A percentile compares a stretch with the other conserved stretches of the same genome.
phyloP scores from a whole-genome alignment of 2,329 filamentous ascomycete genomes.

The Colletotrichum higginsianum region DNA sequence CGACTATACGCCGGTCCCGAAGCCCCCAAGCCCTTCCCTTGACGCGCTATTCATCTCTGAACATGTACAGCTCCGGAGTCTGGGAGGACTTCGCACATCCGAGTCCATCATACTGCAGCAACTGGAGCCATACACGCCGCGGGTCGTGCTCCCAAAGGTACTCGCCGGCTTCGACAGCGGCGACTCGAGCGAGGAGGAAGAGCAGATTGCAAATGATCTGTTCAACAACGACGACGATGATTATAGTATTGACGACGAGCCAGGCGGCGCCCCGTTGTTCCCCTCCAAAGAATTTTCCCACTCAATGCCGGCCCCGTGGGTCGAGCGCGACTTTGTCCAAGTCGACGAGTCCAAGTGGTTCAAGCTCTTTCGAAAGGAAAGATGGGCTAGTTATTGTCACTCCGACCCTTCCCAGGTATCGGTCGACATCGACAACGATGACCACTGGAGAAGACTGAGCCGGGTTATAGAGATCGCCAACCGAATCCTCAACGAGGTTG shows the following conservation, averaged over 20 bases:
- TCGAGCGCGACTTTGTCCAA: slow-evolving; percentile 8
- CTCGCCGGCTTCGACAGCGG: neutral
- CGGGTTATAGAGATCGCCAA: slow-evolving; percentile 26
- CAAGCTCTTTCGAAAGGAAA: slow-evolving; percentile 14
- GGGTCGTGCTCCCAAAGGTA: neutral
- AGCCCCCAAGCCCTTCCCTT: neutral
- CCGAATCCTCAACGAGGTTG: slow-evolving; percentile 9
- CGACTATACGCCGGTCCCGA: neutral
- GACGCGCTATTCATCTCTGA: slow-evolving; percentile 1
- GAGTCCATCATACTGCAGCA: slow-evolving; percentile 9
- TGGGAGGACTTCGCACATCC: slow-evolving; percentile 10
- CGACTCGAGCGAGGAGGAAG: neutral
- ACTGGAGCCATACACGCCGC: slow-evolving; percentile 11
- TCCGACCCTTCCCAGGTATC: neutral
- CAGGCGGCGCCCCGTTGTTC: neutral
- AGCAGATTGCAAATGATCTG: neutral
- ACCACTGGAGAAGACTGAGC: neutral
- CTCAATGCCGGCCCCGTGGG: neutral
- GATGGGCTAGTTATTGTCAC: slow-evolving; percentile 10
- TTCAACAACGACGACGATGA: neutral
- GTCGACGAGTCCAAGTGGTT: slow-evolving; percentile 31
- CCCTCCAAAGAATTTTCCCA: too few relatives aligned
- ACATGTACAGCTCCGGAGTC: neutral
- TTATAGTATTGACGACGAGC: neutral
- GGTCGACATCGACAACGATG: slow-evolving; percentile 14